Percentiles rank a stretch among this genome's conserved stretches.
Evolutionary conservation across 202 grass and related monocot species (phyloP).

Genomic region (Miscanthus sacchariflorus): DNA sequence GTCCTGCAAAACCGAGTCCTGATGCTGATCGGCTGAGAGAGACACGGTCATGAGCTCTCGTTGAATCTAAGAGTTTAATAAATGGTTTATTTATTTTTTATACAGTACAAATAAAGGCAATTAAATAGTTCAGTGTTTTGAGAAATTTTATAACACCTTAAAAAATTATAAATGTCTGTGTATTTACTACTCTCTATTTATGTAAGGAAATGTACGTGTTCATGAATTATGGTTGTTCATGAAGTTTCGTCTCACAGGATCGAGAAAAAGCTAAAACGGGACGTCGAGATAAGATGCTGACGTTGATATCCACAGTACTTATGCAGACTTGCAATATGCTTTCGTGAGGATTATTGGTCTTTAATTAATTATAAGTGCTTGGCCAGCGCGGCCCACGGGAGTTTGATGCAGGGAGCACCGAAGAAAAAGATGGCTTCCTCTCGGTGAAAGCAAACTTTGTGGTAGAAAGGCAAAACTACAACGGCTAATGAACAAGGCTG

Average conservation of each 20-base stretch:
- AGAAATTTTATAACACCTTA: not conserved
- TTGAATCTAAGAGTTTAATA: not conserved
- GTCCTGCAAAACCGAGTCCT: not conserved
- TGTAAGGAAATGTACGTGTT: not conserved
- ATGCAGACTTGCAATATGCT: constrained; percentile 37
- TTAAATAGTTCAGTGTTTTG: not conserved
- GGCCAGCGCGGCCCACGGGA: not conserved
- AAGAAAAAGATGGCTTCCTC: not conserved
- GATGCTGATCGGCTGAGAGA: too few species aligned
- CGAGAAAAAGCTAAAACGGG: not conserved
- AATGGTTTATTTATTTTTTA: not conserved
- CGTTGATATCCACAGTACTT: constrained; percentile 40
- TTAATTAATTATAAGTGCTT: constrained; percentile 40
- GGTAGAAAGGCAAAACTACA: not conserved
- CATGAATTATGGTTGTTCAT: not conserved
- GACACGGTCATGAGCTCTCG: not conserved
- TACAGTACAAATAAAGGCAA: not conserved
- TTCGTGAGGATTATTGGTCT: constrained; percentile 42
- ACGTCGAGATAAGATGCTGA: constrained; percentile 15
- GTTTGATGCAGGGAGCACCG: not conserved
- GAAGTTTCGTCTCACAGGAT: constrained; percentile 14
- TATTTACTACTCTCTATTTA: not conserved
- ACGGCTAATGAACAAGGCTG: too few species aligned
- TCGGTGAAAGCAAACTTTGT: not conserved
- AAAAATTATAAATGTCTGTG: not conserved